phyloP scores from a whole-genome alignment of 257 asterid genomes.

The Solanum acaule region DNA sequence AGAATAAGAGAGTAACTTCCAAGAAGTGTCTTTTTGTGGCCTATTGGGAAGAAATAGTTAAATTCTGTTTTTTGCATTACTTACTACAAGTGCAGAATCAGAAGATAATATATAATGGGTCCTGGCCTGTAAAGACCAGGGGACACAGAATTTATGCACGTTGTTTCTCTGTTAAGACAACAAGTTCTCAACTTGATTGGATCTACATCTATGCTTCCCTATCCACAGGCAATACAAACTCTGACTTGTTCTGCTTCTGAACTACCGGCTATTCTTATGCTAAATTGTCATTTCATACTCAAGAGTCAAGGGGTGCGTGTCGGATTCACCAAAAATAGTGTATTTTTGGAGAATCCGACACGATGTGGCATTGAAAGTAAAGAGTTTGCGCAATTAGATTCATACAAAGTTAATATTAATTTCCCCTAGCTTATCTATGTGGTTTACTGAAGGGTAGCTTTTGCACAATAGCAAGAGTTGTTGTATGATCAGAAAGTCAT shows the following conservation, averaged over 20 bases:
- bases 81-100: conserved; percentile 9
- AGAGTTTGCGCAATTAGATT: not conserved
- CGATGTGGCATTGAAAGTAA: no score
- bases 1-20: conserved; percentile 2
- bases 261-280: not conserved
- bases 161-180: conserved; percentile 8
- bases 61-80: not conserved
- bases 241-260: conserved; percentile 18
- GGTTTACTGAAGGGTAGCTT: not conserved
- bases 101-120: conserved; percentile 19
- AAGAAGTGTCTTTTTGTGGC: conserved; percentile 6
- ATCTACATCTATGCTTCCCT: conserved; percentile 59
- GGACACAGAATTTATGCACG: conserved; percentile 18
- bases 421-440: not conserved
- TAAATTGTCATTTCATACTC: not conserved
- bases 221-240: conserved; percentile 41
- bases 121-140: conserved; percentile 25
- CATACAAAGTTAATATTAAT: not conserved
- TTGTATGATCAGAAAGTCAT: not conserved
- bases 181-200: conserved; percentile 25
- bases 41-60: not conserved
- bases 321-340: not conserved
- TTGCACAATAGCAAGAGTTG: not conserved
- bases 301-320: not conserved
- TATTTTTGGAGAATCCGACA: no score